These are phyloP conservation scores for Adansonia gregorii DNA, from an alignment of 441 rosid species.

Conservation along the genomic window DNA sequence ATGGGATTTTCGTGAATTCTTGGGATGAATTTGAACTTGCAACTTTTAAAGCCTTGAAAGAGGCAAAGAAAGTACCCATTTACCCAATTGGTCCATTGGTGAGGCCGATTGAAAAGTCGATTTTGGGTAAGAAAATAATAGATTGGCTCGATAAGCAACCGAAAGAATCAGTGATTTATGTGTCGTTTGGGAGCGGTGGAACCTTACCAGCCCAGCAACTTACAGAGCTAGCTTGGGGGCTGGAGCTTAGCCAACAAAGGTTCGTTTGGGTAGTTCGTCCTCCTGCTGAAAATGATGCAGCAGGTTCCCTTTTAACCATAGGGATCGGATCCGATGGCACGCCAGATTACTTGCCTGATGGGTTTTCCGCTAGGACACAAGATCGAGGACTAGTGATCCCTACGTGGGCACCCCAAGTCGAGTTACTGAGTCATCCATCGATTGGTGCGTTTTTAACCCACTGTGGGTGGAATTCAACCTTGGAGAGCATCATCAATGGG, in stretches of 20 bases:
- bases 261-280: conserved; percentile 41
- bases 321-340: not conserved
- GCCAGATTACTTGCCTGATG: conserved; percentile 17
- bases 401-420: conserved; percentile 24
- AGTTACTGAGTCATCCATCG: conserved; percentile 22
- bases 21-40: conserved; percentile 19
- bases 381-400: conserved; percentile 6
- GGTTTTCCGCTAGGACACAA: conserved; percentile 8
- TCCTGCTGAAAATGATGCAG: conserved; percentile 2
- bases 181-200: conserved; percentile 61
- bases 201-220: conserved; percentile 36
- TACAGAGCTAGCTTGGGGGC: conserved; percentile 35
- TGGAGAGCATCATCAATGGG: conserved; percentile 18
- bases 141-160: conserved; percentile 52
- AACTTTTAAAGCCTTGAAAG: conserved; percentile 27
- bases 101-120: conserved; percentile 28
- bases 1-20: conserved; percentile 25
- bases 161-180: conserved; percentile 45
- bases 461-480: conserved; percentile 25
- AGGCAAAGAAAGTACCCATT: conserved; percentile 40
- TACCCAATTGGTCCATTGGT: conserved; percentile 52
- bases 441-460: conserved; percentile 24
- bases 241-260: conserved; percentile 37
- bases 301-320: not conserved
- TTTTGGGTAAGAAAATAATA: conserved; percentile 23